Evolutionary conservation across 2,329 filamentous ascomycete species (phyloP), one percentile per base, ranked within the genome.

Genomic region (Sporothrix humicola): DNA sequence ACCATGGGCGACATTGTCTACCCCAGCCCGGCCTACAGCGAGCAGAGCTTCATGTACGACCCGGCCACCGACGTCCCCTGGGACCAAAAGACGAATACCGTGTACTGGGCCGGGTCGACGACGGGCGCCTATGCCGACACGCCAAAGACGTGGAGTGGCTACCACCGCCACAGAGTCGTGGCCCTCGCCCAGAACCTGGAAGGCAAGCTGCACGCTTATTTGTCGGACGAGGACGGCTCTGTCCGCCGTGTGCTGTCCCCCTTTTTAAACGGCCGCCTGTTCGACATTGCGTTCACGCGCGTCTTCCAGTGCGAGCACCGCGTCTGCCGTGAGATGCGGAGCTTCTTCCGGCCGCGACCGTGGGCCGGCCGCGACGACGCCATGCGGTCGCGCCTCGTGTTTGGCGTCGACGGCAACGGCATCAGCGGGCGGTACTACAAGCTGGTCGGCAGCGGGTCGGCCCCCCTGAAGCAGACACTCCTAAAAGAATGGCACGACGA

Each of bases 401-500:
- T 89, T 71, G 88, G 89, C 73, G 73, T 87, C 1, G 88, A 89
- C 77, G 88, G 87, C 1, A 89, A 89, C 77, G 84, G 85, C 3
- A 85, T 87, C 73, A 87, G 84, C 46, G 87, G 86, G 0, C 83
- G 87, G 0, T 90, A 83, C 77, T 85, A 87, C 77, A 83, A 83
- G 52, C 78, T 89, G 0, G 78, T 90, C 1, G 82, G 84, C 0
- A 87, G 85, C 0, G 81, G 80, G 2, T 85, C 83, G 1, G 76
- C 82, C 0, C 84, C 85, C 0, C 77, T 90, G 17, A 90, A 89
- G 77, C 83, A 86, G 75, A 87, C 86, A 0, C 76, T 89, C 0
- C 79, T 88, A 8, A 81, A 83, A 2, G 88, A 89, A 78, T 90
- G 88, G 88, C 87, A 89, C 74, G 86, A 89, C 74, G 87, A 89